phyloP scores from a whole-genome alignment of 1,284 basidiomycete genomes.

The Trichosporon sp. region DNA sequence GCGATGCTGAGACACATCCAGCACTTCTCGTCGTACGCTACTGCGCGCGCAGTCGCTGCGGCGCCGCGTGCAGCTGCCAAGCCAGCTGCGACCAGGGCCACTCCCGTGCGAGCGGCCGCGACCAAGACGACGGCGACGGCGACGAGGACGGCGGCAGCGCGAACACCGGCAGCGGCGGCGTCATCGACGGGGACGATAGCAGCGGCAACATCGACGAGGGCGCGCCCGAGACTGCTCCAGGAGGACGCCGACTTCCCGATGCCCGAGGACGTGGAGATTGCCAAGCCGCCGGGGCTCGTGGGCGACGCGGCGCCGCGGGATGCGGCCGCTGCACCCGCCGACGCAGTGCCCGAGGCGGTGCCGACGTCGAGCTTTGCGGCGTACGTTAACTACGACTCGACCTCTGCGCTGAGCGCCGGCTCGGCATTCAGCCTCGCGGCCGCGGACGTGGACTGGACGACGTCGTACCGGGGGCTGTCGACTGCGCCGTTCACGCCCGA shows the following conservation, averaged over 20 bases:
- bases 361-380: not conserved
- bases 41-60: not conserved
- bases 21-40: not conserved
- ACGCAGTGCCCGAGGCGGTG: not conserved
- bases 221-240: not conserved
- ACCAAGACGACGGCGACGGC: not conserved
- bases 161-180: not conserved
- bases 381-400: not conserved
- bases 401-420: too few relatives aligned
- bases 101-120: not conserved
- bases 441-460: conserved; percentile 67
- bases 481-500: conserved; percentile 73
- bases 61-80: not conserved
- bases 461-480: conserved; percentile 78
- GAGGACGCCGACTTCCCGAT: not conserved
- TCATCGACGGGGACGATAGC: not conserved
- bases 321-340: not conserved
- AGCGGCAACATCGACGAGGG: not conserved
- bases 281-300: not conserved
- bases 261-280: not conserved
- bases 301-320: not conserved
- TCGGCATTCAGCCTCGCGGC: not conserved
- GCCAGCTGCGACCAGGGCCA: not conserved
- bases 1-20: too few relatives aligned
- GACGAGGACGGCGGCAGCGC: not conserved